Evolutionary conservation across 1,284 basidiomycete genomes (phyloP), one percentile per base, ranked within the genome.

Genomic region (Porodaedalea pini): DNA sequence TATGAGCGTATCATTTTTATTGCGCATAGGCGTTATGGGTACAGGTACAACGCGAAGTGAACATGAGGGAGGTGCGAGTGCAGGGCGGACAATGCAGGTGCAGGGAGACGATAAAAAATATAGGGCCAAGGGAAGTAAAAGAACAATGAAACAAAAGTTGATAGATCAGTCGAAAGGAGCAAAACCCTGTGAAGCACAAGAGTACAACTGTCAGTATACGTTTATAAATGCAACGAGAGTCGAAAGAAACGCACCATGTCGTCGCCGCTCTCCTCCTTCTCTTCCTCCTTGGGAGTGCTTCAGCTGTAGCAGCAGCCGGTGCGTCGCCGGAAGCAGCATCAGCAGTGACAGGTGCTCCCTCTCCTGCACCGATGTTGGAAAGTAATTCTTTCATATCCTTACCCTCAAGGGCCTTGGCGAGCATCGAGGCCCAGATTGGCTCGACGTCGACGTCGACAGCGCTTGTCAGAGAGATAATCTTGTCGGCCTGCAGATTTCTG

Each of bases 341-440:
- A 45, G 75, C 76, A 47, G 80, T 74, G 54, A 74, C 79, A 59
- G 89, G 86, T 67, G 84, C 88, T 66, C 82, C 93, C 68, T 90
- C 90, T 65, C 90, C 89, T 53, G 88, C 78, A 67, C 92, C 90
- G 64, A 96, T 88, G 78, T 93, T 95, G 65, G 90, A 91, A 61
- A 98, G 83, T 64, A 99, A 80, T 55, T 96, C 94, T 78, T 94
- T 98, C 70, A 98, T 82, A 76, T 98, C 86, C 84, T 97, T 98
- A 69, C 95, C 95, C 78, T 97, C 95, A 55, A 99, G 87, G 39
- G 96, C 95, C 77, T 98, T 99, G 66, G 96, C 90, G 70, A 99
- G 88, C 67, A 99, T 89, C 49, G 87, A 78, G 61, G 95, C 94
- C 96, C 96, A 99, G 81, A 99, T 99, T 63, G 94, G 84, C 79